These are phyloP conservation scores for Acidiella bohemica DNA, from an alignment of 495 filamentous ascomycete genomes.

Conservation along the genomic window DNA sequence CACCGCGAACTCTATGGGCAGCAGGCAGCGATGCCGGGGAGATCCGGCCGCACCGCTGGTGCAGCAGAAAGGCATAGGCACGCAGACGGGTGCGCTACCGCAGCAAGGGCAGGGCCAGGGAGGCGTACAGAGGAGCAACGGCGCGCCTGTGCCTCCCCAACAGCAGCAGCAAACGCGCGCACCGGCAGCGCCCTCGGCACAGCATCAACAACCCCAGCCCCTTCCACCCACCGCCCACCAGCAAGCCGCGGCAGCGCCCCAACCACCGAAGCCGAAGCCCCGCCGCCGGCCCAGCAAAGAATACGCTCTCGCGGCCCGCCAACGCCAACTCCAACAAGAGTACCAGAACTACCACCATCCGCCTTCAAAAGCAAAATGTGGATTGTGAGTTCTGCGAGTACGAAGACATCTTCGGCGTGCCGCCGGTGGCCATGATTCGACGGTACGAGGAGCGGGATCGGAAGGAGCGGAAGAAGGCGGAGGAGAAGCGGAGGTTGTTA, in stretches of 20 bases:
- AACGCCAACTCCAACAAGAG: conserved; percentile 56
- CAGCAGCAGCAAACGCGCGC: neutral
- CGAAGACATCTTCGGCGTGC: conserved; percentile 39
- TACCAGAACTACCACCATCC: conserved; percentile 65
- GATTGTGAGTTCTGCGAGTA: conserved; percentile 60
- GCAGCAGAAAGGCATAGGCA: too few species aligned
- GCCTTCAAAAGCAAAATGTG: conserved; percentile 65
- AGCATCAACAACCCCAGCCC: too few species aligned
- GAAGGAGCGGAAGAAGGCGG: conserved; percentile 62
- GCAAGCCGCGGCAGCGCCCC: too few species aligned
- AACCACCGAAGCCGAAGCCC: conserved; percentile 34
- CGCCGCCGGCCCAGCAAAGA: conserved; percentile 40
- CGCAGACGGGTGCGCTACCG: too few species aligned
- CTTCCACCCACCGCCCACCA: too few species aligned
- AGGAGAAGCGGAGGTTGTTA: conserved; percentile 68
- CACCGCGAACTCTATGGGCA: too few species aligned
- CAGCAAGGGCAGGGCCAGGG: too few species aligned
- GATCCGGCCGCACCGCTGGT: neutral
- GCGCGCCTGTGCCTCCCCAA: conserved; percentile 28
- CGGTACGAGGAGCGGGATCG: conserved; percentile 93
- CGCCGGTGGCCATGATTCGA: conserved; percentile 71
- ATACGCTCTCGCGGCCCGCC: conserved; percentile 50
- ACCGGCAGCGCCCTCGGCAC: conserved; percentile 2
- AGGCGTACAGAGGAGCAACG: too few species aligned
- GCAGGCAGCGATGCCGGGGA: too few species aligned